Conservation (phyloP, 2,329 filamentous ascomycete genomes). For the Juglanconis oblonga region DNA sequence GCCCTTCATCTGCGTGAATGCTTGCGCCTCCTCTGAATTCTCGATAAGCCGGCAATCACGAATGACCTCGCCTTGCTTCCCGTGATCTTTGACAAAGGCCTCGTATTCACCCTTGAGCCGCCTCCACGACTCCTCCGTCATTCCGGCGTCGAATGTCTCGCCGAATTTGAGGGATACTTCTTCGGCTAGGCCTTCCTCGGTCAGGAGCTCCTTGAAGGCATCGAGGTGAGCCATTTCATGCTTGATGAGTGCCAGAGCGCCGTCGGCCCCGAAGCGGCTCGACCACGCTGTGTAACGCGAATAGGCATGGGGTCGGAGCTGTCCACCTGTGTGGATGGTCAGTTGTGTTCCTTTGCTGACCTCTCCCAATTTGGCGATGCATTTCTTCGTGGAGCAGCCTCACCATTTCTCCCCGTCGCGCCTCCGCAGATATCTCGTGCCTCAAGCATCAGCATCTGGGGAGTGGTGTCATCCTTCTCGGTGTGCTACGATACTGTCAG, state of each 20-base stretch:
- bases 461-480: constrained; percentile 13
- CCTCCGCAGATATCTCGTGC: constrained; percentile 21
- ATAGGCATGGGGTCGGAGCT: constrained; percentile 25
- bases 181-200: constrained; percentile 24
- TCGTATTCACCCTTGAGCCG: constrained; percentile 27
- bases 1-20: constrained; percentile 30
- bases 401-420: constrained; percentile 24
- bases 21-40: constrained; percentile 25
- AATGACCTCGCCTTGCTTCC: constrained; percentile 27
- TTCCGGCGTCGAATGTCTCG: constrained; percentile 31
- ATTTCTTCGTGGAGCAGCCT: neutral
- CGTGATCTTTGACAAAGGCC: constrained; percentile 26
- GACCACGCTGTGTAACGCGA: constrained; percentile 29
- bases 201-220: constrained; percentile 14
- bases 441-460: constrained; percentile 19
- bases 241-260: constrained; percentile 28
- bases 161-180: constrained; percentile 28
- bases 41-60: constrained; percentile 21
- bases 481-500: constrained; percentile 17
- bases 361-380: neutral
- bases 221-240: constrained; percentile 28
- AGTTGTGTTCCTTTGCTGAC: neutral
- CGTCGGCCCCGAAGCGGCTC: constrained; percentile 25
- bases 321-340: constrained; percentile 15
- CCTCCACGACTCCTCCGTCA: constrained; percentile 29